Evolutionary conservation across 768 basidiomycete genomes (phyloP), one percentile per base, ranked within the genome.

Genomic region (Trametes cingulata): DNA sequence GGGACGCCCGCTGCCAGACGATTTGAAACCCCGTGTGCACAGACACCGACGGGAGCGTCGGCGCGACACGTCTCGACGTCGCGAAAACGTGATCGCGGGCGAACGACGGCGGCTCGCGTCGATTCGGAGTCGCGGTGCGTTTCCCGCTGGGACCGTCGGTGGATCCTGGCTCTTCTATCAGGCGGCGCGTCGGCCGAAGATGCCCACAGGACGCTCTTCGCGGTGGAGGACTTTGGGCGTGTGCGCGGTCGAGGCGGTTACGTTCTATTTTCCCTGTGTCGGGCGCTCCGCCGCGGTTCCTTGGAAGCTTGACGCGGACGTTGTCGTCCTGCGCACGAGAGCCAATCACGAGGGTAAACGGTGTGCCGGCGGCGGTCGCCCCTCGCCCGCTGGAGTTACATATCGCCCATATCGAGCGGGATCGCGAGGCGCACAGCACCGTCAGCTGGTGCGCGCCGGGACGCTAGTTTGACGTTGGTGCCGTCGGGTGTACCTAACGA

Each of bases 401-500:
- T 22, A 24, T 39, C 10, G 39, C 7, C 39, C 39, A 12, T 13
- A 40, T 25, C 39, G 36, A 42, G 29, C 27, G 29, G 42, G 24
- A 40, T 25, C 39, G 36, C 42, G 29, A 43, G 29, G 53, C 52
- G 52, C 52, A 33, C 54, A 14, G 43, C 24, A 25, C 19, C 24
- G 47, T 41, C 37, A 50, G 47, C 39, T 57, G 56, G 45, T 37
- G 6, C 24, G 46, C 37, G 15, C 46, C 55, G 55, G 33, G 56
- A 57, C 56, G 56, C 56, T 57, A 57, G 56, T 49, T 50, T 57
- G 56, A 57, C 56, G 40, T 57, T 57, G 24, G 56, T 56, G 55
- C 55, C 55, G 55, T 48, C 55, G 55, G 55, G 55, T 49, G 56
- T 57, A 41, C 56, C 56, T 57, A 35, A 22, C 50, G 36, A 51